These are phyloP conservation scores for Pichia sp. DNA, from an alignment of 1,139 yeast species.

Conservation along the genomic window DNA sequence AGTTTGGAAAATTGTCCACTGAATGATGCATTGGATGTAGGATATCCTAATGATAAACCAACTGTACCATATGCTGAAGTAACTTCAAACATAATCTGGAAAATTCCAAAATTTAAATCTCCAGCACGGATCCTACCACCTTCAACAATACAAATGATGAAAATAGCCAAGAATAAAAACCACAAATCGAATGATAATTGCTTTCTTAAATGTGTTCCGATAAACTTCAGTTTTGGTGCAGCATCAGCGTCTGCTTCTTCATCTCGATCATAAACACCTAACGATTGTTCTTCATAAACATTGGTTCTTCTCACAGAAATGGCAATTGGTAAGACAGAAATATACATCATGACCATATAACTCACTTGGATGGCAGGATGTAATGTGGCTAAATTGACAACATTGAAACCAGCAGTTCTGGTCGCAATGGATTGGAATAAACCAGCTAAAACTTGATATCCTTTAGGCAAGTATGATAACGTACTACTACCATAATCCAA, in stretches of 20 bases:
- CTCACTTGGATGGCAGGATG: conserved; percentile 94
- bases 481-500: conserved; percentile 61
- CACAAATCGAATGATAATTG: conserved; percentile 94
- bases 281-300: conserved; percentile 94
- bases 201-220: conserved; percentile 85
- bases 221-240: conserved; percentile 41
- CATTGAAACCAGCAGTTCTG: conserved; percentile 89
- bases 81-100: conserved; percentile 78
- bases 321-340: conserved; percentile 93
- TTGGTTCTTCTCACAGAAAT: conserved; percentile 95
- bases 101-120: conserved; percentile 57
- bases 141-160: conserved; percentile 85
- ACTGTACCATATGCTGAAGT: conserved; percentile 97
- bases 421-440: conserved; percentile 90
- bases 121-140: conserved; percentile 54
- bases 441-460: conserved; percentile 75
- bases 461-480: conserved; percentile 52
- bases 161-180: conserved; percentile 86
- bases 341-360: conserved; percentile 97
- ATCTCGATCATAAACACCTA: conserved; percentile 65
- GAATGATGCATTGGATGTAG: conserved; percentile 64
- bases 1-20: conserved; percentile 68
- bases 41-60: conserved; percentile 85
- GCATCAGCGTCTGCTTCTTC: conserved; percentile 31
- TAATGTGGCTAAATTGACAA: conserved; percentile 62